phyloP scores from a whole-genome alignment of 192 early-diverging fungal species.

The Entomortierella beljakovae region DNA sequence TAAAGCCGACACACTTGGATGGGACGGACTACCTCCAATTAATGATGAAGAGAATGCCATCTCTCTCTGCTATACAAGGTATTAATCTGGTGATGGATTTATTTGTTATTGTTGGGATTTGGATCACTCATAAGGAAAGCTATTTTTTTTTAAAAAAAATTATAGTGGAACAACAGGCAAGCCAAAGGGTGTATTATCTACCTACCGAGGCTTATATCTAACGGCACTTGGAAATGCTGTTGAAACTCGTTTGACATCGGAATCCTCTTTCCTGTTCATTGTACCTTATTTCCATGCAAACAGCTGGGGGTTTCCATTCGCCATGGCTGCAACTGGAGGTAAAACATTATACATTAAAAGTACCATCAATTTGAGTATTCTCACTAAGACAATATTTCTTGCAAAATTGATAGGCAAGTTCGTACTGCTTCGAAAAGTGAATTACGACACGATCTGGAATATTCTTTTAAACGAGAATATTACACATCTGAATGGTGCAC shows the following conservation, averaged over 20 bases:
- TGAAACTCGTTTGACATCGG: constrained; percentile 54
- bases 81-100: no score
- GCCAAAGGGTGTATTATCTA: constrained; percentile 67
- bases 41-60: constrained; percentile 60
- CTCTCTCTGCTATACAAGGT: constrained; percentile 67
- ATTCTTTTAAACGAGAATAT: constrained; percentile 57
- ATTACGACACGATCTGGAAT: constrained; percentile 67
- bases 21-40: constrained; percentile 57
- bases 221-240: constrained; percentile 56
- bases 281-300: constrained; percentile 71
- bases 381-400: no score
- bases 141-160: no score
- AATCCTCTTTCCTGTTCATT: constrained; percentile 62
- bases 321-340: constrained; percentile 44
- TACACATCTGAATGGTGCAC: constrained; percentile 70
- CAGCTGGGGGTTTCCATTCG: constrained; percentile 49
- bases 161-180: constrained; percentile 66
- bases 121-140: not conserved
- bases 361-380: no score
- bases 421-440: constrained; percentile 64
- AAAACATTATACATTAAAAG: no score
- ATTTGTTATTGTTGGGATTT: no score
- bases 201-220: constrained; percentile 67
- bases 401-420: constrained; percentile 56
- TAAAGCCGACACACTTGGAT: constrained; percentile 43